phyloP scores from a whole-genome alignment of 495 filamentous ascomycete genomes.

The Xanthoparmelia taractica region DNA sequence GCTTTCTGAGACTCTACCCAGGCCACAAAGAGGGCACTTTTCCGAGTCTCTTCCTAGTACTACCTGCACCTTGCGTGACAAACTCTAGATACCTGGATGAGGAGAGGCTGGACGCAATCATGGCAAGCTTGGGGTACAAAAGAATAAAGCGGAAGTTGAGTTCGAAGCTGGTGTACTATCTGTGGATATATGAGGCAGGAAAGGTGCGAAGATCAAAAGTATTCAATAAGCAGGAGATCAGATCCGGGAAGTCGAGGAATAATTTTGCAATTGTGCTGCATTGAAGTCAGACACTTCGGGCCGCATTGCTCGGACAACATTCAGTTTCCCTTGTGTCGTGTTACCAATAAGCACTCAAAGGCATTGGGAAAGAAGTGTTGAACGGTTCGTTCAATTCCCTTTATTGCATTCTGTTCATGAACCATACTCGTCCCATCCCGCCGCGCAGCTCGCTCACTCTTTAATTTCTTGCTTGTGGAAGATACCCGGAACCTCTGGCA shows the following conservation, averaged over 20 bases:
- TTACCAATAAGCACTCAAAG: background rate
- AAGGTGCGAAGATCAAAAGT: conserved; percentile 28
- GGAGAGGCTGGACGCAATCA: conserved; percentile 59
- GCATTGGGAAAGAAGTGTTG: background rate
- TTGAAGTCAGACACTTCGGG: conserved; percentile 9
- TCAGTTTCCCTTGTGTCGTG: background rate
- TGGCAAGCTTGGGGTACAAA: conserved; percentile 68
- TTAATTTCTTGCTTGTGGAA: conserved; percentile 57
- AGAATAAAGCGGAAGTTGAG: conserved; percentile 60
- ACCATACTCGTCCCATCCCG: background rate
- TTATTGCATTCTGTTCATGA: background rate
- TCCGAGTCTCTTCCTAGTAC: conserved; percentile 83
- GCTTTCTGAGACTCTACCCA: conserved; percentile 48
- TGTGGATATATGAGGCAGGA: conserved; percentile 54
- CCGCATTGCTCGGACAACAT: background rate
- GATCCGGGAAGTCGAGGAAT: conserved; percentile 66
- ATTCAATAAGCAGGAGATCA: conserved; percentile 66
- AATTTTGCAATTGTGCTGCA: conserved; percentile 76
- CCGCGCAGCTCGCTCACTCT: conserved; percentile 30
- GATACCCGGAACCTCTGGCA: conserved; percentile 36
- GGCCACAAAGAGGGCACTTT: conserved; percentile 33
- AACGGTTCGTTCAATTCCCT: background rate
- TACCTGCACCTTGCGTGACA: conserved; percentile 78
- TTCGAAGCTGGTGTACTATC: conserved; percentile 78
- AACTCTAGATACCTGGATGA: conserved; percentile 91